These are phyloP conservation scores for Verbascum thapsus DNA, from an alignment of 257 asterid genomes.

Conservation along the genomic window DNA sequence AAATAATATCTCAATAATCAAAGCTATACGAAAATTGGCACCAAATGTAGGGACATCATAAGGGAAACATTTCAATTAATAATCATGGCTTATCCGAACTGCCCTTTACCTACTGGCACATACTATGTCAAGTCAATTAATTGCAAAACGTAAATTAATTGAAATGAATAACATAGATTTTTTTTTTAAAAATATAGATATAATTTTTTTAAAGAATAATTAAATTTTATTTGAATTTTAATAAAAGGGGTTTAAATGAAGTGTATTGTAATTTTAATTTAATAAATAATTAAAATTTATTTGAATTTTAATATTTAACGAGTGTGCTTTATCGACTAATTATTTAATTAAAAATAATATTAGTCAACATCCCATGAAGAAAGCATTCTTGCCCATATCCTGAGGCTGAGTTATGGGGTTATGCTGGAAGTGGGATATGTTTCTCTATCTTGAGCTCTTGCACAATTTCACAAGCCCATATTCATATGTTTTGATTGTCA, in stretches of 20 bases:
- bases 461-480: conserved; percentile 36
- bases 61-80: conserved; percentile 29
- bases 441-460: conserved; percentile 24
- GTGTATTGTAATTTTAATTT: too few species aligned
- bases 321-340: too few species aligned
- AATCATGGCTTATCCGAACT: conserved; percentile 28
- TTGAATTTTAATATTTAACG: too few species aligned
- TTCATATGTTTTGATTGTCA: conserved; percentile 34
- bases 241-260: too few species aligned
- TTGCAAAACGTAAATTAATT: conserved; percentile 7
- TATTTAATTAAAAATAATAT: too few species aligned
- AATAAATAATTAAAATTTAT: too few species aligned
- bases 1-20: conserved; percentile 17
- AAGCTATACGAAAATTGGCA: conserved; percentile 30
- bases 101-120: conserved; percentile 41
- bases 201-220: too few species aligned
- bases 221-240: too few species aligned
- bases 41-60: conserved; percentile 41
- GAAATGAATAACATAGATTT: too few species aligned
- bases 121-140: conserved; percentile 28
- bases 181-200: too few species aligned
- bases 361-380: conserved; percentile 37
- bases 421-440: conserved; percentile 45
- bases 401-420: conserved; percentile 51
- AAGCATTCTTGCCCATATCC: conserved; percentile 48